Evolutionary conservation across 345 rosid species (phyloP).

Genomic region (Gynandropsis gynandra): DNA sequence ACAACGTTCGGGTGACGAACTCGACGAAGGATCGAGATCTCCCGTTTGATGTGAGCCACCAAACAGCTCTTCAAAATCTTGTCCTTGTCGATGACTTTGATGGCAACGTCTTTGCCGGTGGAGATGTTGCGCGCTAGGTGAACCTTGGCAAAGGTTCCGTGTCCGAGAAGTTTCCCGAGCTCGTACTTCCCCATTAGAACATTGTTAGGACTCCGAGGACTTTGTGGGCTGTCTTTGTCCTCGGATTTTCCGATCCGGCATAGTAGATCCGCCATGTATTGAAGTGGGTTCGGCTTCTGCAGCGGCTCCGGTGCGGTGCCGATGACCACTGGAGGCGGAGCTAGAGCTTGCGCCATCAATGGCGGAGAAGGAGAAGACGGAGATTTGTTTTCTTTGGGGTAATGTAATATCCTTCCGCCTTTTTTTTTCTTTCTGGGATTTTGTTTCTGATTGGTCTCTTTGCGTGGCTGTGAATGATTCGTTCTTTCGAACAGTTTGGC

Average conservation of each 20-base stretch:
- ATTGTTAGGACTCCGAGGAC: slow-evolving; percentile 28
- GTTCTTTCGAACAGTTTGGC: too few relatives aligned
- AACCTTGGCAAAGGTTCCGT: slow-evolving; percentile 87
- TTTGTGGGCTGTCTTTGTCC: slow-evolving; percentile 30
- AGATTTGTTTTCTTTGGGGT: too few relatives aligned
- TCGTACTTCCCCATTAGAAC: slow-evolving; percentile 65
- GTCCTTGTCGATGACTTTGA: slow-evolving; percentile 78
- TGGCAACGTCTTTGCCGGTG: slow-evolving; percentile 48
- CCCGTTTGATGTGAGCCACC: slow-evolving; percentile 67
- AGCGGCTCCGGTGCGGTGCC: slow-evolving; percentile 21
- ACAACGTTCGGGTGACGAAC: slow-evolving; percentile 83
- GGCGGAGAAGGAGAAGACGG: neutral
- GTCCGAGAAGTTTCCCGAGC: slow-evolving; percentile 70
- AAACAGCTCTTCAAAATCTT: slow-evolving; percentile 54
- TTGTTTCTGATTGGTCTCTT: too few relatives aligned
- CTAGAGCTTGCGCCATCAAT: slow-evolving; percentile 27
- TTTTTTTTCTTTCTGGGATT: too few relatives aligned
- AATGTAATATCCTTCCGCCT: too few relatives aligned
- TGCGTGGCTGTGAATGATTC: too few relatives aligned
- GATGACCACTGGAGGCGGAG: slow-evolving; percentile 21
- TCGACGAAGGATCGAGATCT: slow-evolving; percentile 82
- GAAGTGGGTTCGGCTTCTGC: slow-evolving; percentile 9
- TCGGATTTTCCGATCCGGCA: slow-evolving; percentile 26
- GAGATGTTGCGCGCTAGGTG: slow-evolving; percentile 58
- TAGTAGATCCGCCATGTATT: slow-evolving; percentile 26